Percentiles rank a stretch among this genome's conserved stretches.
Conservation (phyloP, 192 early-diverging fungal species). For the Lunasporangiospora selenospora region DNA sequence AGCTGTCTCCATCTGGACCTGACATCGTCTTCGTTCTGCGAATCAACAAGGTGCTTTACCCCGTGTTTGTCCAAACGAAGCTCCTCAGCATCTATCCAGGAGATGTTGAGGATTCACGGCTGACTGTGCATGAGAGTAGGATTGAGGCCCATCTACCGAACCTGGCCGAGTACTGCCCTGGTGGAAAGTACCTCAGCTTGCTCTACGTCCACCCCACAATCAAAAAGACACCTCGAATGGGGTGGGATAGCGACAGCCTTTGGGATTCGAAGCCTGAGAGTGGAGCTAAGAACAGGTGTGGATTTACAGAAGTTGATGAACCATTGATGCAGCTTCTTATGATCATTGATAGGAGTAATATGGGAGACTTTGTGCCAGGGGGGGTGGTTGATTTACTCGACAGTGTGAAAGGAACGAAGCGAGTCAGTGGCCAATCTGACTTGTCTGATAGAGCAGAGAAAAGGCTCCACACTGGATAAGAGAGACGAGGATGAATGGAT, state of each 20-base stretch:
- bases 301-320: too few relatives aligned
- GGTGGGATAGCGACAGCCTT: constrained; percentile 8
- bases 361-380: constrained; percentile 4
- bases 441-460: constrained; percentile 6
- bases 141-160: too few relatives aligned
- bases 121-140: too few relatives aligned
- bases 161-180: too few relatives aligned
- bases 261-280: constrained; percentile 3
- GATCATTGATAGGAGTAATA: constrained; percentile 10
- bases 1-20: not conserved
- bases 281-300: constrained; percentile 1
- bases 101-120: too few relatives aligned
- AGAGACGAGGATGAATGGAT: not conserved
- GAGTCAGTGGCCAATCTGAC: constrained; percentile 5
- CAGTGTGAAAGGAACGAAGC: constrained; percentile 10
- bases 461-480: too few relatives aligned
- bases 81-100: not conserved
- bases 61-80: not conserved
- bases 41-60: not conserved
- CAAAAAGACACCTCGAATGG: constrained; percentile 1
- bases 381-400: constrained; percentile 9
- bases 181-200: too few relatives aligned
- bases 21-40: not conserved
- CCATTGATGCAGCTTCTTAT: constrained; percentile 12
- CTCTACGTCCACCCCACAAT: constrained; percentile 4